Percentiles rank a stretch among this genome's conserved stretches.
phyloP scores from a whole-genome alignment of 495 filamentous ascomycete species.

The Lasiosphaeria hispida region DNA sequence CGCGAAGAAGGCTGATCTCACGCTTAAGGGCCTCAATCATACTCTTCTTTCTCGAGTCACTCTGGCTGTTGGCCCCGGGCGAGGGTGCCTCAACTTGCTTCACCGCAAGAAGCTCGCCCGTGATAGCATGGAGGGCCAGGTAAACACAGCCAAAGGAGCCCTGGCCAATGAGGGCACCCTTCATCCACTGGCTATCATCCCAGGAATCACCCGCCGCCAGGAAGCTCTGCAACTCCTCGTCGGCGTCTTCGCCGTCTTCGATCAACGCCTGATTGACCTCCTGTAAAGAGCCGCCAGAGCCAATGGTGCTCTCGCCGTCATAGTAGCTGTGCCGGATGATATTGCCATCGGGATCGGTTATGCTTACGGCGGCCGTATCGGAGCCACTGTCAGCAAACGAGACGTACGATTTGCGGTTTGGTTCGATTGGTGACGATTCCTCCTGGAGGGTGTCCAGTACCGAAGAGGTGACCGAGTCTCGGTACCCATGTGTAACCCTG shows the following conservation, averaged over 20 bases:
- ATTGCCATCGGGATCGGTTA: slow-evolving; percentile 73
- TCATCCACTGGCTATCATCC: slow-evolving; percentile 98
- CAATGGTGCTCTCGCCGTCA: slow-evolving; percentile 73
- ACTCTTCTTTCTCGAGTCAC: slow-evolving; percentile 87
- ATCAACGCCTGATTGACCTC: slow-evolving; percentile 64
- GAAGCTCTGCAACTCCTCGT: slow-evolving; percentile 74
- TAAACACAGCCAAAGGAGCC: slow-evolving; percentile 97
- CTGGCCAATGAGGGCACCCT: slow-evolving; percentile 93
- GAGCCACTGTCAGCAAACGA: slow-evolving; percentile 82
- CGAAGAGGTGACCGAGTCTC: slow-evolving; percentile 83
- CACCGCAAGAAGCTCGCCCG: slow-evolving; percentile 95
- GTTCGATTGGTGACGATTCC: slow-evolving; percentile 77
- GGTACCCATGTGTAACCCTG: slow-evolving; percentile 53
- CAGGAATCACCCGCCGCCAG: slow-evolving; percentile 81
- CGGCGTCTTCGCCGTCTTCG: slow-evolving; percentile 85
- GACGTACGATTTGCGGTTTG: slow-evolving; percentile 92
- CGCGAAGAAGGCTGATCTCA: slow-evolving; percentile 90
- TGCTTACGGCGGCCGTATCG: slow-evolving; percentile 58
- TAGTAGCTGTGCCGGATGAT: slow-evolving; percentile 72
- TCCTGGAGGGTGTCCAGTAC: slow-evolving; percentile 85
- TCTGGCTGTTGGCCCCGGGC: slow-evolving; percentile 69
- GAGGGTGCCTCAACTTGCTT: slow-evolving; percentile 97
- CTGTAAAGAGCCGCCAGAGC: slow-evolving; percentile 57
- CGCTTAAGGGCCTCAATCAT: slow-evolving; percentile 97
- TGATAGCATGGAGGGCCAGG: slow-evolving; percentile 93